Percentiles rank a stretch among this genome's conserved stretches.
Conservation (phyloP, 495 filamentous ascomycete genomes). For the Xylaria intraflava region DNA sequence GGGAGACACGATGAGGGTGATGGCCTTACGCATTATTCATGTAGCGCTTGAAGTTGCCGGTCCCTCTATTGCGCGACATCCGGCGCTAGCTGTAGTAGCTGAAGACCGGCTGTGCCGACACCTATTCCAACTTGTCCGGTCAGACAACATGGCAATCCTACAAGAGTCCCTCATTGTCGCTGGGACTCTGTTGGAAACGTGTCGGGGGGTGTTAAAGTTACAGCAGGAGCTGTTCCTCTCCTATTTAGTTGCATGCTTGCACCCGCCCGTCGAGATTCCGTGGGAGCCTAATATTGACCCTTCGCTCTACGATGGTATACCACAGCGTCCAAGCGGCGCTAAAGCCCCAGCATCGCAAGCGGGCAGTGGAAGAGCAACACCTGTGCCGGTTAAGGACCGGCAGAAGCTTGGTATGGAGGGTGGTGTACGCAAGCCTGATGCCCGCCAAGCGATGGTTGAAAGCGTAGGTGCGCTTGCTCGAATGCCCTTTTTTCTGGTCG, state of each 20-base stretch:
- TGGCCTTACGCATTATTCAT: constrained; percentile 95
- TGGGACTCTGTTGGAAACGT: constrained; percentile 84
- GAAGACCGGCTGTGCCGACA: constrained; percentile 92
- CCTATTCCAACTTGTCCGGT: constrained; percentile 93
- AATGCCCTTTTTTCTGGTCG: constrained; percentile 89
- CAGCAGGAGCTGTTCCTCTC: constrained; percentile 96
- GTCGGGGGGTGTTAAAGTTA: constrained; percentile 84
- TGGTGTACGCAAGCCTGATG: constrained; percentile 83
- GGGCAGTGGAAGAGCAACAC: constrained; percentile 79
- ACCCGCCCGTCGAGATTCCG: constrained; percentile 88
- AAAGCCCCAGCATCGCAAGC: constrained; percentile 74
- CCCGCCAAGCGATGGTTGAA: constrained; percentile 97
- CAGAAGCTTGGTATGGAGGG: constrained; percentile 93
- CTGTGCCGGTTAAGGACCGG: constrained; percentile 87
- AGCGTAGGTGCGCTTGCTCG: constrained; percentile 84
- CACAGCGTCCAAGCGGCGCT: constrained; percentile 77
- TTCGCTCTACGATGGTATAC: constrained; percentile 85
- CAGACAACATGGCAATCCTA: constrained; percentile 88
- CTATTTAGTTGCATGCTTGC: constrained; percentile 88
- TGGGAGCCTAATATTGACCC: constrained; percentile 86
- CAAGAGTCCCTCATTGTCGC: constrained; percentile 88
- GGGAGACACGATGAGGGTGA: constrained; percentile 91
- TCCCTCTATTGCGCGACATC: constrained; percentile 90
- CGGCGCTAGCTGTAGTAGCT: constrained; percentile 77
- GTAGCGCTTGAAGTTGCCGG: constrained; percentile 95